Evolutionary conservation across 768 basidiomycete species (phyloP).

Genomic region (Mycena haematopus): DNA sequence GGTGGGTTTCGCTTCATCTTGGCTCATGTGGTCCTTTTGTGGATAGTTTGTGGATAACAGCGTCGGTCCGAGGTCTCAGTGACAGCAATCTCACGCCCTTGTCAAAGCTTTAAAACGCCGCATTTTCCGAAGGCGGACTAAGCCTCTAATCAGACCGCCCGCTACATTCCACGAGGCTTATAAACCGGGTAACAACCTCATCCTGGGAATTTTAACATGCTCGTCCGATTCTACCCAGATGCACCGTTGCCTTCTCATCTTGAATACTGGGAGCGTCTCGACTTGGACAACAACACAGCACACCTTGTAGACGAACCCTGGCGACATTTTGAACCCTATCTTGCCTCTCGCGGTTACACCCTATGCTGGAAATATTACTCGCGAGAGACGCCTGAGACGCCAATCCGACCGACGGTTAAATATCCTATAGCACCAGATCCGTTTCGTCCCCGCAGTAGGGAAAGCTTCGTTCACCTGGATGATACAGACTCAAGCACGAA

Average conservation of each 20-base stretch:
- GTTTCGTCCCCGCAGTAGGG: slow-evolving; percentile 16
- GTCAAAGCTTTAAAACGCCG: background rate
- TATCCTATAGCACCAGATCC: slow-evolving; percentile 18
- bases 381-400: slow-evolving; percentile 20
- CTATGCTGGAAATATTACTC: slow-evolving; percentile 31
- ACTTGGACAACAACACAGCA: slow-evolving; percentile 18
- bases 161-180: background rate
- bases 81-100: slow-evolving; percentile 16
- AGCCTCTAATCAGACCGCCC: slow-evolving; percentile 4
- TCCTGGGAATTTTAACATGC: background rate
- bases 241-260: slow-evolving; percentile 25
- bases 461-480: slow-evolving; percentile 19
- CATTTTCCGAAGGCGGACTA: background rate
- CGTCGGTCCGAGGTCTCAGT: slow-evolving; percentile 3
- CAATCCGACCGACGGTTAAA: slow-evolving; percentile 5
- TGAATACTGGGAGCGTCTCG: slow-evolving; percentile 27
- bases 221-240: slow-evolving; percentile 18
- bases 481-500: slow-evolving; percentile 3
- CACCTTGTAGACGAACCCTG: slow-evolving; percentile 29
- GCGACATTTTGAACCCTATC: slow-evolving; percentile 27
- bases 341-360: slow-evolving; percentile 24
- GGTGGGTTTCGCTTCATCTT: background rate
- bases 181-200: background rate
- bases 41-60: background rate
- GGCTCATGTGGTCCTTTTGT: slow-evolving; percentile 4